Evolutionary conservation across 139 green algal genomes (phyloP), one percentile per base, ranked within the genome.

Genomic region (Zygnema circumcarinatum): DNA sequence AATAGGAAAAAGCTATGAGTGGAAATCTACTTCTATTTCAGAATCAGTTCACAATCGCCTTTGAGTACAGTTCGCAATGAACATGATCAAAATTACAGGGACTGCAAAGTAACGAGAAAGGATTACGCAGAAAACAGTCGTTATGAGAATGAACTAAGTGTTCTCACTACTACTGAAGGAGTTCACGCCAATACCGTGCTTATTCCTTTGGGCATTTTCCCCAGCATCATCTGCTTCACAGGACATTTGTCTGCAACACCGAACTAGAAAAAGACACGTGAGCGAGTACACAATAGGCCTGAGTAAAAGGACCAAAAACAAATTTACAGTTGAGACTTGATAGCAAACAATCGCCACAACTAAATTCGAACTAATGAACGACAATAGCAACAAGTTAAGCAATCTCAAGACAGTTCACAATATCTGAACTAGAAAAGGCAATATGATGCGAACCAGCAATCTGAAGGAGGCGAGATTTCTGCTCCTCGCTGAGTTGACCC

Each of bases 161-260:
- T n/a, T n/a, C n/a, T n/a, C n/a, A n/a, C n/a, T n/a, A n/a, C n/a
- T n/a, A n/a, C n/a, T n/a, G n/a, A n/a, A n/a, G n/a, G n/a, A n/a
- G n/a, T 16, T 25, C 16, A 7, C 7, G 47, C 47, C 47, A 62
- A 62, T 62, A 16, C 7, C 7, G 7, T 62, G 47, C 47, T 62
- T 62, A 84, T 67, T 16, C 38, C 76, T 67, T 84, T 36, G 41
- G 40, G 76, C 76, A 84, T 84, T 16, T 84, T 84, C n/a, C 76
- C 76, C 0, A 84, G 76, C 76, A 84, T 84, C 76, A 84, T 84
- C n/a, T 84, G 38, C 76, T 84, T 84, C 76, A 84, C 76, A 0
- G 76, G 76, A 36, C 76, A 84, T 67, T 84, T 84, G 2, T 62
- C 76, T 84, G 36, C 39, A 41, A 21, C 32, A 38, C 53, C 29